These are phyloP conservation scores for Ogataea polymorpha DNA, from an alignment of 805 yeast species.

Conservation along the genomic window DNA sequence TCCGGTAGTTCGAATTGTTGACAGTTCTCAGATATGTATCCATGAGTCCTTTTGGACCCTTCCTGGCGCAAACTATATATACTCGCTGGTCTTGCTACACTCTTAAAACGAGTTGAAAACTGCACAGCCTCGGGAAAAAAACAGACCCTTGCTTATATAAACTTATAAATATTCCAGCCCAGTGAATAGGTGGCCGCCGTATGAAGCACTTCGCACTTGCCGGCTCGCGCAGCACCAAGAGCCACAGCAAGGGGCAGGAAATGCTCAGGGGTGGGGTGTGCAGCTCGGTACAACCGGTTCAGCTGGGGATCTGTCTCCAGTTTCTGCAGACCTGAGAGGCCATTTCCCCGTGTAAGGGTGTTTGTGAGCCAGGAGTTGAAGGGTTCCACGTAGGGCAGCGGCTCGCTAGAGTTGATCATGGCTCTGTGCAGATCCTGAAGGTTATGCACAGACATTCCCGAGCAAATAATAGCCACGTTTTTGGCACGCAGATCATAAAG, in stretches of 20 bases:
- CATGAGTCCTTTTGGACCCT: neutral
- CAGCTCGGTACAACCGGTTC: conserved; percentile 35
- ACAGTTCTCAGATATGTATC: conserved; percentile 4
- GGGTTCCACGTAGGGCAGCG: conserved; percentile 47
- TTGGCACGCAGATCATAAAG: conserved; percentile 49
- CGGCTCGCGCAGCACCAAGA: conserved; percentile 51
- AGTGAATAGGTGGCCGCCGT: conserved; percentile 42
- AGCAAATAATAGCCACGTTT: conserved; percentile 53
- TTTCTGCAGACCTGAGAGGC: conserved; percentile 10
- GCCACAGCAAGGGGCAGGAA: conserved; percentile 63
- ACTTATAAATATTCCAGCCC: conserved; percentile 71
- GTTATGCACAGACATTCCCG: conserved; percentile 83
- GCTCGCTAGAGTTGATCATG: conserved; percentile 16
- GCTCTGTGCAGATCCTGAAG: conserved; percentile 49
- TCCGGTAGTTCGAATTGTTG: conserved; percentile 18
- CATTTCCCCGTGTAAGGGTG: conserved; percentile 22
- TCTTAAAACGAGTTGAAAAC: conserved; percentile 7
- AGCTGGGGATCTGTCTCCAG: conserved; percentile 23
- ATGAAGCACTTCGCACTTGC: conserved; percentile 44
- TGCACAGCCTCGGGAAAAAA: conserved; percentile 7
- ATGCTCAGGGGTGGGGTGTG: conserved; percentile 81
- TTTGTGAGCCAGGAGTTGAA: conserved; percentile 47
- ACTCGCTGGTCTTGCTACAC: conserved; percentile 5
- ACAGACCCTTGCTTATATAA: conserved; percentile 19
- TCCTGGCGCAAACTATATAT: conserved; percentile 2